phyloP scores from a whole-genome alignment of 345 rosid genomes.

The Salix viminalis region DNA sequence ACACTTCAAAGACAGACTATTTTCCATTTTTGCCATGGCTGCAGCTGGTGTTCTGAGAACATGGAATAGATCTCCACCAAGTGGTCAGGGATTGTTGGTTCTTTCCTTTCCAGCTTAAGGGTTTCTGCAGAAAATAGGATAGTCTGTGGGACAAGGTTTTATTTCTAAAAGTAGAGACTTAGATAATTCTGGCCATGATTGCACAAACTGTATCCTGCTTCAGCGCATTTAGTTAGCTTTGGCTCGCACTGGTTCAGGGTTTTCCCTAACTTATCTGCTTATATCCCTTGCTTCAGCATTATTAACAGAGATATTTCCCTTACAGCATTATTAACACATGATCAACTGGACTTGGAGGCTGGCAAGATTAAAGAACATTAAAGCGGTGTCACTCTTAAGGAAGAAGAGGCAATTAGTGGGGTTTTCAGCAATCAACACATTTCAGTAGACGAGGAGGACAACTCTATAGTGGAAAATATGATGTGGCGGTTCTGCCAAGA shows the following conservation, averaged over 20 bases:
- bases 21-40: conserved; percentile 55
- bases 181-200: conserved; percentile 22
- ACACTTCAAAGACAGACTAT: conserved; percentile 37
- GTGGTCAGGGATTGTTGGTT: conserved; percentile 35
- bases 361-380: conserved; percentile 51
- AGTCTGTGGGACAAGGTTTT: conserved; percentile 41
- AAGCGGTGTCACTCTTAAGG: conserved; percentile 56
- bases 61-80: conserved; percentile 35
- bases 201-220: conserved; percentile 36
- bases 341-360: conserved; percentile 26
- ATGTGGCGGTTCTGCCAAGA: conserved; percentile 77
- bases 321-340: conserved; percentile 24
- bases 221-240: conserved; percentile 65
- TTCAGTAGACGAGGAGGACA: conserved; percentile 57
- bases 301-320: conserved; percentile 65
- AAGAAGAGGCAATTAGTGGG: conserved; percentile 71
- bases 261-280: conserved; percentile 48
- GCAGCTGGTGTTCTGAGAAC: conserved; percentile 80
- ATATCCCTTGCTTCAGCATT: conserved; percentile 65
- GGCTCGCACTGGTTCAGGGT: conserved; percentile 68
- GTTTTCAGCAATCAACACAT: conserved; percentile 76
- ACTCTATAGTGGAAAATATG: conserved; percentile 51
- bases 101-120: conserved; percentile 46
- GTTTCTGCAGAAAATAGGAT: conserved; percentile 53
- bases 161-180: conserved; percentile 34